Base-by-base conservation (phyloP, 352 stramenopile species). In the Poterioochromonas sp. region DNA sequence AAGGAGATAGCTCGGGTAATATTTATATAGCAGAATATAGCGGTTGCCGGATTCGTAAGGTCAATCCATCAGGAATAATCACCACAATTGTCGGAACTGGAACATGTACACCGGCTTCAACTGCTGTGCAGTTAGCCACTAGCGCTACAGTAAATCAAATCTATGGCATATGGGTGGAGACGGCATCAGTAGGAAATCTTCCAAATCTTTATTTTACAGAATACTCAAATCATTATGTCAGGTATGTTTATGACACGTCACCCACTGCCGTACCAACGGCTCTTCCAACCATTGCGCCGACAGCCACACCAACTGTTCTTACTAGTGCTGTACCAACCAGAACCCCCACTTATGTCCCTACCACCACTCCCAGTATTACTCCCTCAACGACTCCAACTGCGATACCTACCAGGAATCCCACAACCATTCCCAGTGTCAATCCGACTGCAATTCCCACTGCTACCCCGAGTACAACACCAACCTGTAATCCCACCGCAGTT, bases 341-440 rank as follows among this genome's bases (percentile, higher is more conserved):
- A 39, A 68, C 29, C 29, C 58, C 58, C 5, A 68, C 29, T 40
- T 11, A 39, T 68, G 34, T 40, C 5, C 58, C 15, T n/a, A 68
- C 29, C 29, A 26, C 26, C 58, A 40, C 5, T 39, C 29, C 58
- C 58, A 35, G 5, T 68, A 26, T 20, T 68, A 68, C 11, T 39
- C 58, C 58, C 58, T 68, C 58, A 32, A 40, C 58, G 26, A 20
- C 58, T 58, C 47, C 47, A 58, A 58, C 47, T 26, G 47, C 47
- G 47, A 58, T 58, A 15, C 47, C 47, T 26, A 58, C 47, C 47
- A 26, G 15, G 15, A 26, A 58, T 26, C 47, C 47, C 15, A 58
- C 47, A 26, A 58, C 47, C 15, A 15, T 15, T 26, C 47, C 47
- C 47, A 58, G 15, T 58, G 47, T 26, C 15, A 58, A 26, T 15